A percentile compares a stretch with the other conserved stretches of the same genome.
Evolutionary conservation across 1,284 basidiomycete species (phyloP).

Genomic region (Ustilago shanxiensis): DNA sequence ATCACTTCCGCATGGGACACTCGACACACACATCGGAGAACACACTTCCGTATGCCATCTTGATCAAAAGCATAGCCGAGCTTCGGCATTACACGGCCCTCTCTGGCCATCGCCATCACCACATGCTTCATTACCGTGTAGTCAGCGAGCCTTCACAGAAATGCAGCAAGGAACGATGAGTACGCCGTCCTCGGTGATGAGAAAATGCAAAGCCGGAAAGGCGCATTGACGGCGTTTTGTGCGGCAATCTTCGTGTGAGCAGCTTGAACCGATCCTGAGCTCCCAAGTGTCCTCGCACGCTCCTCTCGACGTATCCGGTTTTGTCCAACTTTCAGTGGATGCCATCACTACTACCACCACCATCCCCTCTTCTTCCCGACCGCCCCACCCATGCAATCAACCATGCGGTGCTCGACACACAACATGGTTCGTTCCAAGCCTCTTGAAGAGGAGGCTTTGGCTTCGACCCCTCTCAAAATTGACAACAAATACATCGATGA

Average conservation of each 20-base stretch:
- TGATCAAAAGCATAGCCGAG: neutral
- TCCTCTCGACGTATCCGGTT: neutral
- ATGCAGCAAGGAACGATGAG: too few relatives aligned
- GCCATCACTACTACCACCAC: neutral
- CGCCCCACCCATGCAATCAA: neutral
- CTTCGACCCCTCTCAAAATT: constrained; percentile 18
- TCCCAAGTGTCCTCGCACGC: neutral
- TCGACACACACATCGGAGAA: neutral
- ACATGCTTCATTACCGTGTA: neutral
- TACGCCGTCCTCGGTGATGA: neutral
- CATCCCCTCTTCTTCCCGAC: neutral
- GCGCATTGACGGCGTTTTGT: constrained; percentile 1
- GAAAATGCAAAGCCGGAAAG: constrained; percentile 3
- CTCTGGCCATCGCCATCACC: neutral
- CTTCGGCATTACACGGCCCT: neutral
- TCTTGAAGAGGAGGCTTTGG: constrained; percentile 14
- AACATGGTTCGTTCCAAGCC: constrained; percentile 14
- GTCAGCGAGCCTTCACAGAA: too few relatives aligned
- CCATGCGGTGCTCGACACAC: neutral
- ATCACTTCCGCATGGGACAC: too few relatives aligned
- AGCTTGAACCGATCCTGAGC: neutral
- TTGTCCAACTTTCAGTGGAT: neutral
- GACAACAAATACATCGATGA: constrained; percentile 8
- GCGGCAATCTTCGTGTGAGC: neutral
- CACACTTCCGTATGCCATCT: neutral